These are phyloP conservation scores for Taphrina communis DNA, from an alignment of 1,139 yeast species.

Conservation along the genomic window DNA sequence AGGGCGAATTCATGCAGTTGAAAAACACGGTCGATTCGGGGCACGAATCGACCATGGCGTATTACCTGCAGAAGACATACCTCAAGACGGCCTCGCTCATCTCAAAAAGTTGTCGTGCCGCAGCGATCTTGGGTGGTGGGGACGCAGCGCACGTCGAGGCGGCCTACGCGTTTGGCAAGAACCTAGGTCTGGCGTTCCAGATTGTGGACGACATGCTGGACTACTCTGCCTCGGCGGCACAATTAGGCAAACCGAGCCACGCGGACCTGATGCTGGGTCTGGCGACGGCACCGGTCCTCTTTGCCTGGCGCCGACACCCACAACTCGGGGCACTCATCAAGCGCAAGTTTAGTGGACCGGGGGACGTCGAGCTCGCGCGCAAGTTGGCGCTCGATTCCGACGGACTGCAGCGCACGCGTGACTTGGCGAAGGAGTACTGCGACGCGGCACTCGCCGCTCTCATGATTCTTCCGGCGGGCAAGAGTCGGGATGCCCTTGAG, in stretches of 20 bases:
- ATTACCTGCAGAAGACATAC: constrained; percentile 91
- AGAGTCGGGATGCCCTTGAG: constrained; percentile 85
- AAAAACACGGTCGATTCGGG: constrained; percentile 73
- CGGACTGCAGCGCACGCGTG: constrained; percentile 78
- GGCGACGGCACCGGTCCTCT: constrained; percentile 95
- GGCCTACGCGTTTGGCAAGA: constrained; percentile 89
- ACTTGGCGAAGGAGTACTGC: constrained; percentile 79
- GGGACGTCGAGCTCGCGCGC: constrained; percentile 83
- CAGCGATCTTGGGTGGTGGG: constrained; percentile 91
- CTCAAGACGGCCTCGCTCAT: constrained; percentile 92
- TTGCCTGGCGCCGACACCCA: constrained; percentile 90
- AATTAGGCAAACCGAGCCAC: constrained; percentile 84
- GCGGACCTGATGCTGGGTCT: constrained; percentile 92
- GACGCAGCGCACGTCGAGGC: constrained; percentile 74
- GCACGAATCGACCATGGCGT: constrained; percentile 76
- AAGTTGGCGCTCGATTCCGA: constrained; percentile 69
- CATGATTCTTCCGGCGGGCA: constrained; percentile 75
- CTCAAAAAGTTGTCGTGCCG: constrained; percentile 92
- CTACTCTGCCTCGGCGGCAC: constrained; percentile 80
- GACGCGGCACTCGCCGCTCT: constrained; percentile 74
- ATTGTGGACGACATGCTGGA: constrained; percentile 95
- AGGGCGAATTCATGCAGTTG: constrained; percentile 98
- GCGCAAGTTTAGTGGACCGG: constrained; percentile 77
- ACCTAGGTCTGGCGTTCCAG: constrained; percentile 93
- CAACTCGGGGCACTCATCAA: constrained; percentile 81